Evolutionary conservation across 768 basidiomycete species (phyloP).

Genomic region (Amanita pallidorosea): DNA sequence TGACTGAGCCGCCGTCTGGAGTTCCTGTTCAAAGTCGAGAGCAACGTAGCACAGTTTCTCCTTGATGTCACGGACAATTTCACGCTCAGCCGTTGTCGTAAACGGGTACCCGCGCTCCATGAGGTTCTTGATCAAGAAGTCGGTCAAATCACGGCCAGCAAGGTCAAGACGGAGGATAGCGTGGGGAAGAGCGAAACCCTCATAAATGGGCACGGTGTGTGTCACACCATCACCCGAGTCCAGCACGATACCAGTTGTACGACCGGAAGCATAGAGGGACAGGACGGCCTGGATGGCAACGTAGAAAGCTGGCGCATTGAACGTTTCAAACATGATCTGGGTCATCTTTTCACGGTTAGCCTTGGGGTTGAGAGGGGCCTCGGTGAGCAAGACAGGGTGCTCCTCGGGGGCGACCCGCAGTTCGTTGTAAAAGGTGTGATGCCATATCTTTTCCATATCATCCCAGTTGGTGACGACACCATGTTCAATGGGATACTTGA

Average conservation of each 20-base stretch:
- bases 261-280: slow-evolving; percentile 87
- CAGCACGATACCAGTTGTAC: slow-evolving; percentile 78
- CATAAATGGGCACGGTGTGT: slow-evolving; percentile 95
- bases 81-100: slow-evolving; percentile 87
- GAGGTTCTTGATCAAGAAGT: slow-evolving; percentile 72
- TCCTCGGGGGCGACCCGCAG: slow-evolving; percentile 89
- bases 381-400: slow-evolving; percentile 86
- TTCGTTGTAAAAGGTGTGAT: slow-evolving; percentile 96
- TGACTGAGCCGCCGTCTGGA: slow-evolving; percentile 83
- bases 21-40: slow-evolving; percentile 88
- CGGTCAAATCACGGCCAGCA: slow-evolving; percentile 88
- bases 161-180: slow-evolving; percentile 89
- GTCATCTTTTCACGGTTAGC: slow-evolving; percentile 92
- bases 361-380: slow-evolving; percentile 90
- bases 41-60: slow-evolving; percentile 96
- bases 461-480: slow-evolving; percentile 98
- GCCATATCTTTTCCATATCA: slow-evolving; percentile 99
- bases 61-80: slow-evolving; percentile 96
- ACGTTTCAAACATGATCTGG: slow-evolving; percentile 95
- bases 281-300: slow-evolving; percentile 88
- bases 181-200: slow-evolving; percentile 87
- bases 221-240: slow-evolving; percentile 96
- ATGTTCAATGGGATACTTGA: slow-evolving; percentile 92
- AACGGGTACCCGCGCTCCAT: slow-evolving; percentile 90
- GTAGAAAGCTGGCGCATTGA: slow-evolving; percentile 90